Base-by-base conservation (phyloP, 257 asterid genomes). In the Pogostemon cablin region DNA sequence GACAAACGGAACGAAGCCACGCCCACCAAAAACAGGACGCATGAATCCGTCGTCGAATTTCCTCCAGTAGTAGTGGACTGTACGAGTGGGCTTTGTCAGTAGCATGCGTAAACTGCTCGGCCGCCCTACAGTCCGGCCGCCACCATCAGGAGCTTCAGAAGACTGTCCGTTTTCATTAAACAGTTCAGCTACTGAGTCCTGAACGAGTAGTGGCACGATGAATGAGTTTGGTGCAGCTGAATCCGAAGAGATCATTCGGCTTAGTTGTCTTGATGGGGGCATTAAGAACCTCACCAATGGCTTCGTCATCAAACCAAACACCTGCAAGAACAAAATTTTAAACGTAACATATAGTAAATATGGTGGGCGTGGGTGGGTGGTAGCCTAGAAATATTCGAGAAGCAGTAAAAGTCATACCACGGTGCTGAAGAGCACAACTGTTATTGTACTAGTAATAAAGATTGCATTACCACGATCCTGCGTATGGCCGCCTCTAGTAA, bases 11-110 rank as follows among this genome's bases (percentile, higher is more conserved):
- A 87, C 98, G 17, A 95, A 95, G 6, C 99, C 99, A 62, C 99
- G 96, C 9, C 99, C 99, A 17, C 99, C 99, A 20, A 95, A 95
- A 65, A 88, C 90, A 0, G 99, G 99, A 43, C 99, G 96, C 99
- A 95, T 95, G 83, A 91, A 85, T 38, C 90, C 87, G 3, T 95
- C 57, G 4, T 95, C 99, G 44, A 95, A 95, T 75, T 87, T 89
- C 71, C 98, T 88, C 99, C 99, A 95, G 12, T 91, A 91, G 83
- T 86, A 78, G 74, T 95, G 99, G 62, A 89, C 95, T 0, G 96
- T 95, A 44, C 81, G 92, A 53, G 93, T 75, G 17, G 99, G 96
- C 67, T 84, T 86, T 9, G 81, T 70, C 76, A 88, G 77, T 11
- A 95, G 90, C 98, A 86, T 91, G 71, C 96, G 79, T 63, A 95